Evolutionary conservation across 78 protist species (phyloP), one percentile per base, ranked within the genome.

Genomic region (Isochrysis galbana): DNA sequence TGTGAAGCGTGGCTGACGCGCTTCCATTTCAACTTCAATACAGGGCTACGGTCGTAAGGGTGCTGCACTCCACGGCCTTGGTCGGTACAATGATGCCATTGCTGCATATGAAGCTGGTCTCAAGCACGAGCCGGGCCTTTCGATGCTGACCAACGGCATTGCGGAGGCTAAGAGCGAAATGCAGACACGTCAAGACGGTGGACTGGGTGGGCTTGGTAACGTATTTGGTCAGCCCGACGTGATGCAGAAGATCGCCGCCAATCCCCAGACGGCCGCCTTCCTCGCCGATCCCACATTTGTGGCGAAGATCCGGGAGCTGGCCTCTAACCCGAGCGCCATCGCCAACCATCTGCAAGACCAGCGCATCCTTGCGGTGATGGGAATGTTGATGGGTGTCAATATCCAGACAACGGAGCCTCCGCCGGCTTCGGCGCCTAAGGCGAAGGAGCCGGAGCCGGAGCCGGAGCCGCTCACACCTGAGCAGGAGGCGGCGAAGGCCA

Each of bases 21-120:
- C n/a, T n/a, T n/a, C n/a, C n/a, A n/a, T n/a, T n/a, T n/a, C n/a
- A n/a, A n/a, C n/a, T n/a, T n/a, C n/a, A n/a, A n/a, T n/a, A 5
- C 91, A 95, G 96, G 98, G 98, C 86, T 98, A 97, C 91, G 23
- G 91, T 0, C 94, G 99, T 67, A 92, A 95, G 74, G 98, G 95
- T 42, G 92, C 95, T 22, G 97, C 98, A 10, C 92, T 93, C 2
- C 93, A 70, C 39, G 91, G 90, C 22, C 69, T 95, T 23, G 88
- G 80, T 41, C 41, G 80, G 72, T 54, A 44, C 61, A 92, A 78
- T 32, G 98, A 93, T 11, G 98, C 99, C 29, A 82, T 87, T 22
- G 95, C 36, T 2, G 91, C 97, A 23, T 95, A 87, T 70, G 89
- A 96, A 36, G 32, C 92, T 26, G 98, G 92, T 7, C 86, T 77